A percentile compares a stretch with the other conserved stretches of the same genome.
phyloP scores from a whole-genome alignment of 2,329 filamentous ascomycete species.

The Myrmaecium sp. region DNA sequence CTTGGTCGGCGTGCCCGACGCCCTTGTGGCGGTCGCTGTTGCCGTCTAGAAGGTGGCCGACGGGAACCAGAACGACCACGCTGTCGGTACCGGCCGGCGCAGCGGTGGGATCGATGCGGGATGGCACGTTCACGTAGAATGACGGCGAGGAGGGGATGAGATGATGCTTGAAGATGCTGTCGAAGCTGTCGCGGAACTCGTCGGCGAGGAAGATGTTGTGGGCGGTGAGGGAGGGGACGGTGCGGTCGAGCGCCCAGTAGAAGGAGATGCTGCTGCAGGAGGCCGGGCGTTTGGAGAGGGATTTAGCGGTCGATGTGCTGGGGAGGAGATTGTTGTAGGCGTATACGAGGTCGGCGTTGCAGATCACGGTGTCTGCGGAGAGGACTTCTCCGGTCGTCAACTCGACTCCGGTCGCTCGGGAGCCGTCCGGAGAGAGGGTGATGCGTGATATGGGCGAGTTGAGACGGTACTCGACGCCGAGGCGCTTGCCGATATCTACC shows the following conservation, averaged over 20 bases:
- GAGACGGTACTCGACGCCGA: conserved; percentile 47
- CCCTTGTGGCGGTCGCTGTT: conserved; percentile 20
- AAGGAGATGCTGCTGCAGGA: conserved; percentile 62
- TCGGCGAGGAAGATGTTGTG: conserved; percentile 69
- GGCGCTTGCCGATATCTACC: conserved; percentile 42
- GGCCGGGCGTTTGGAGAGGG: conserved; percentile 32
- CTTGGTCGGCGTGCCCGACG: too few relatives aligned
- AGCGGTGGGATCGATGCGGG: conserved; percentile 48
- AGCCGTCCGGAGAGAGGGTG: conserved; percentile 34
- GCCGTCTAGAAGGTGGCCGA: conserved; percentile 43
- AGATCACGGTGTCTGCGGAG: conserved; percentile 47
- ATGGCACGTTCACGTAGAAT: conserved; percentile 66
- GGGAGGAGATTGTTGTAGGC: conserved; percentile 56
- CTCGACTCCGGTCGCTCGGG: conserved; percentile 39
- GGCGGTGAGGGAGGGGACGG: conserved; percentile 44
- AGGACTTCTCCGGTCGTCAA: conserved; percentile 42
- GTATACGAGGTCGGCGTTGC: conserved; percentile 61
- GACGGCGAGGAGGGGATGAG: conserved; percentile 49
- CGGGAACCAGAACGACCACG: conserved; percentile 54
- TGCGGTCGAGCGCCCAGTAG: conserved; percentile 51
- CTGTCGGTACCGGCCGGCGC: conserved; percentile 49
- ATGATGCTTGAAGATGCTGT: conserved; percentile 56
- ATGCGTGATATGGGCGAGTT: conserved; percentile 40
- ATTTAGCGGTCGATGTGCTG: conserved; percentile 24
- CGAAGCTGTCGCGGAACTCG: conserved; percentile 55